Evolutionary conservation across 805 yeast genomes (phyloP).

Genomic region (Wickerhamiella brachini): DNA sequence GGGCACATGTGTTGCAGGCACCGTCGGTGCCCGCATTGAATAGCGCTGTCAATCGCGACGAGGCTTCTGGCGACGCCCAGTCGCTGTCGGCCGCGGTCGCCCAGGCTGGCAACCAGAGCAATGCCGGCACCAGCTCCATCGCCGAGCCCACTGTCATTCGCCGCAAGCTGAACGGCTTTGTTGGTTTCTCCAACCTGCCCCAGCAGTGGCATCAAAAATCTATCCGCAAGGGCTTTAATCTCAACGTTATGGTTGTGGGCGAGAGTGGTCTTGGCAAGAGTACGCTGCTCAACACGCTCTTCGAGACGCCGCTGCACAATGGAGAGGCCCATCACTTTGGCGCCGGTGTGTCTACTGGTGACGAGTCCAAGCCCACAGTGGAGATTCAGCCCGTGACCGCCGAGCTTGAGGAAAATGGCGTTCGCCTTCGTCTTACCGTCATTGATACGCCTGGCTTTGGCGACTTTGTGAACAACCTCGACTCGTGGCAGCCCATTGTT

Average conservation of each 20-base stretch:
- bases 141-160: conserved; percentile 44
- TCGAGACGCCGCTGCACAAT: conserved; percentile 49
- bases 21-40: conserved; percentile 1
- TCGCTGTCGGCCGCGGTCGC: conserved; percentile 8
- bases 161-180: conserved; percentile 80
- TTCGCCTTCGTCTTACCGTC: conserved; percentile 67
- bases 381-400: conserved; percentile 47
- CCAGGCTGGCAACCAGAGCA: conserved; percentile 6
- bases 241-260: conserved; percentile 73
- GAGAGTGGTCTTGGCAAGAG: conserved; percentile 88
- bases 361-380: conserved; percentile 26
- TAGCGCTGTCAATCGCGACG: conserved; percentile 3
- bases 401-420: conserved; percentile 87
- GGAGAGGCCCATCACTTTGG: conserved; percentile 24
- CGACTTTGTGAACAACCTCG: conserved; percentile 66
- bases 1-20: neutral
- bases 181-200: conserved; percentile 94
- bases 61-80: conserved; percentile 5
- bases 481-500: conserved; percentile 81
- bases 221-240: conserved; percentile 73
- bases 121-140: neutral
- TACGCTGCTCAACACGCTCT: conserved; percentile 81
- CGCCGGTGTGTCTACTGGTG: conserved; percentile 4
- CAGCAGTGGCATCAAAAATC: conserved; percentile 98
- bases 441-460: conserved; percentile 93